These are phyloP conservation scores for Bretziella fagacearum DNA, from an alignment of 2,329 filamentous ascomycete species.

Conservation along the genomic window DNA sequence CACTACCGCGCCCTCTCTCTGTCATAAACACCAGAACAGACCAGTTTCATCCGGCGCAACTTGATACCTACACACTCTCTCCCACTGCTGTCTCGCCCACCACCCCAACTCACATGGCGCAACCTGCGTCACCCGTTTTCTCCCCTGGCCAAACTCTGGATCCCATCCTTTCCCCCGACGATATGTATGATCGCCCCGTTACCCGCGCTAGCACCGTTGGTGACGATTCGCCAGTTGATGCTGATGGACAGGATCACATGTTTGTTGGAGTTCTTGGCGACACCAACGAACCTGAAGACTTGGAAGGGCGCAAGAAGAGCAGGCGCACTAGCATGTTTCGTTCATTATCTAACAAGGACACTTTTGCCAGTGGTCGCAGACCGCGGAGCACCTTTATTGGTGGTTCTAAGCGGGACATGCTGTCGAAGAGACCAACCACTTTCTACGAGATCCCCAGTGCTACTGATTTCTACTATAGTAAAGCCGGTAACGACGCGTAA, in stretches of 20 bases:
- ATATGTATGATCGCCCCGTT: not conserved
- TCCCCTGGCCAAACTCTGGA: not conserved
- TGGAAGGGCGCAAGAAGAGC: conserved; percentile 12
- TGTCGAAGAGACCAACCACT: conserved; percentile 5
- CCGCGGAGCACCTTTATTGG: conserved; percentile 10
- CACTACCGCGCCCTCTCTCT: not conserved
- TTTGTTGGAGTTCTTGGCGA: conserved; percentile 13
- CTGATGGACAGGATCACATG: conserved; percentile 7
- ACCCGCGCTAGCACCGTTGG: conserved; percentile 4
- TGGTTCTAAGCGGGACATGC: conserved; percentile 1
- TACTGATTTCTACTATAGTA: conserved; percentile 13
- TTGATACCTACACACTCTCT: not conserved
- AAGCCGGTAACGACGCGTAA: conserved; percentile 13
- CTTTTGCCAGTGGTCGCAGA: not conserved
- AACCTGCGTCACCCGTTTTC: not conserved
- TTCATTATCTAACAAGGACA: conserved; percentile 9
- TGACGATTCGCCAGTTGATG: not conserved
- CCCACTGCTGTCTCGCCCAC: not conserved
- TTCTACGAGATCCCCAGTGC: conserved; percentile 1
- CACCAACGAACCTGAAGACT: conserved; percentile 1
- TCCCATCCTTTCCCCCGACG: conserved; percentile 7
- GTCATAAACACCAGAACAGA: not conserved
- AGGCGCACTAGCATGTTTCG: conserved; percentile 11
- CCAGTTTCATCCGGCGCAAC: not conserved
- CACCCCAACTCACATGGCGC: not conserved